Evolutionary conservation across 352 stramenopile species (phyloP).

Genomic region (Saprolegnia parasitica): DNA sequence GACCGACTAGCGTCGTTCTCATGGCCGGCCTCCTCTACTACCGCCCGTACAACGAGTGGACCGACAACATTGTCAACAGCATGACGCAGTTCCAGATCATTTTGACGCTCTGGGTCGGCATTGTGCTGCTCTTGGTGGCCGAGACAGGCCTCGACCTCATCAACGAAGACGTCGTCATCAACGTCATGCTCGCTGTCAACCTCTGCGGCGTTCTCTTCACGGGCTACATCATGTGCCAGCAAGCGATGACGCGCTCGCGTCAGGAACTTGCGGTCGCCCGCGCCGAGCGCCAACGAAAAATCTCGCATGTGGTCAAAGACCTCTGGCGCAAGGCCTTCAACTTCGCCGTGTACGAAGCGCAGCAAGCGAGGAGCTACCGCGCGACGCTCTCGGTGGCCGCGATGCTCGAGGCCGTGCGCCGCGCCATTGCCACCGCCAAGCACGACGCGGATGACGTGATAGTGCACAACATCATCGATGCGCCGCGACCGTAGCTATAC

Average conservation of each 20-base stretch:
- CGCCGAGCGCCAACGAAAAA: slow-evolving; percentile 38
- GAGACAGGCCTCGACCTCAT: slow-evolving; percentile 59
- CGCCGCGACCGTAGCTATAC: too few relatives aligned
- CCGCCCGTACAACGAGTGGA: slow-evolving; percentile 65
- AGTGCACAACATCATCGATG: too few relatives aligned
- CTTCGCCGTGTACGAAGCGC: slow-evolving; percentile 33
- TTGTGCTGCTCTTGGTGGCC: slow-evolving; percentile 67
- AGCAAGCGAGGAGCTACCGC: not conserved
- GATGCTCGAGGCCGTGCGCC: too few relatives aligned
- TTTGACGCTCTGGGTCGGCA: slow-evolving; percentile 73
- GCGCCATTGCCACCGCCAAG: too few relatives aligned
- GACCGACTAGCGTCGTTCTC: slow-evolving; percentile 40
- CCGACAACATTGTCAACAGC: slow-evolving; percentile 65
- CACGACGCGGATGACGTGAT: too few relatives aligned
- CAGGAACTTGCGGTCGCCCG: slow-evolving; percentile 41
- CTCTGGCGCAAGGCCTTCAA: slow-evolving; percentile 54
- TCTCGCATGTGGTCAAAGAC: slow-evolving; percentile 38
- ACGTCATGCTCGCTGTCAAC: slow-evolving; percentile 60
- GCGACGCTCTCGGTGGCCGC: too few relatives aligned
- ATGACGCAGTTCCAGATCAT: slow-evolving; percentile 74
- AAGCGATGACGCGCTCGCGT: slow-evolving; percentile 46
- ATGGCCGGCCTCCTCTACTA: slow-evolving; percentile 80
- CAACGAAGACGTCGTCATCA: slow-evolving; percentile 53
- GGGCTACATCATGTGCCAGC: slow-evolving; percentile 51
- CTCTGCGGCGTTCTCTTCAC: slow-evolving; percentile 58